These are phyloP conservation scores for Sistotremastrum niveocremeum DNA, from an alignment of 768 basidiomycete genomes.

Conservation along the genomic window DNA sequence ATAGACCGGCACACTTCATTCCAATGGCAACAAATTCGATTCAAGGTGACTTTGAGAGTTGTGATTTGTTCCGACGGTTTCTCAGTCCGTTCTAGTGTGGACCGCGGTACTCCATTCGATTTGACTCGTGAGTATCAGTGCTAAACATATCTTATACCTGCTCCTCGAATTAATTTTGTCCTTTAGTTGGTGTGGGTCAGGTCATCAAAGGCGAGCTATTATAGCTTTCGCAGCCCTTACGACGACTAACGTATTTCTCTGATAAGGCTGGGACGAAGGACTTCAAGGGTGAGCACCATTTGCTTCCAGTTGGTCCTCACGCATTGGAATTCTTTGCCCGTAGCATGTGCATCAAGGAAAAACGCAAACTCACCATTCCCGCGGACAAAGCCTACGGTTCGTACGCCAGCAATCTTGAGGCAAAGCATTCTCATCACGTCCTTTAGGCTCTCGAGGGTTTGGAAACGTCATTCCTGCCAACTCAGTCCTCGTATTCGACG, in stretches of 20 bases:
- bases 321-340: background rate
- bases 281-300: slow-evolving; percentile 29
- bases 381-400: slow-evolving; percentile 68
- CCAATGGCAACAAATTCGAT: slow-evolving; percentile 76
- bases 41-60: slow-evolving; percentile 45
- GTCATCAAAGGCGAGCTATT: slow-evolving; percentile 44
- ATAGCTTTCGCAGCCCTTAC: background rate
- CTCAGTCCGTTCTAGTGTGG: slow-evolving; percentile 28
- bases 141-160: background rate
- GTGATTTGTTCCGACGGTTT: background rate
- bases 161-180: background rate
- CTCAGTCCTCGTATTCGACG: slow-evolving; percentile 75
- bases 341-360: slow-evolving; percentile 77
- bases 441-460: slow-evolving; percentile 56
- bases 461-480: slow-evolving; percentile 66
- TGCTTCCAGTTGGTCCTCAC: background rate
- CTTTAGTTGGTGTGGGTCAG: slow-evolving; percentile 59
- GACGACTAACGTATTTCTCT: background rate
- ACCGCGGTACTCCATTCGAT: slow-evolving; percentile 63
- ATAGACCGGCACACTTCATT: slow-evolving; percentile 70
- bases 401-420: slow-evolving; percentile 14
- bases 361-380: slow-evolving; percentile 82
- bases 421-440: background rate
- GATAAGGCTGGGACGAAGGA: slow-evolving; percentile 61
- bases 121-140: slow-evolving; percentile 50